Conservation (phyloP, 352 stramenopile genomes). For the Peronosclerospora sorghi region DNA sequence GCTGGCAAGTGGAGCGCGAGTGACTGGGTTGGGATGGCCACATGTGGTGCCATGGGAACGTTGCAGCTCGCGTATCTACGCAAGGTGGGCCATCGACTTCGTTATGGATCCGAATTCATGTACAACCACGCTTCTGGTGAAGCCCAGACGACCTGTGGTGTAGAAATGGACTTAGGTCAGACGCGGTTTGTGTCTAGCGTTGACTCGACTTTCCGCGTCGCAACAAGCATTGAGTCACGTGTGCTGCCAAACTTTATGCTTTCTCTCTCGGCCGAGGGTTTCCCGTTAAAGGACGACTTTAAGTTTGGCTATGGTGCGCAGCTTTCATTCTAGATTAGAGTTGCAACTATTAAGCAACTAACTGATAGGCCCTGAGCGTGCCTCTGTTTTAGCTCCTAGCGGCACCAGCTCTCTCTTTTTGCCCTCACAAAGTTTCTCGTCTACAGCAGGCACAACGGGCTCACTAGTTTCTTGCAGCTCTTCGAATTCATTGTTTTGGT, state of each 20-base stretch:
- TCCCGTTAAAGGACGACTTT: constrained; percentile 82
- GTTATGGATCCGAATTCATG: constrained; percentile 77
- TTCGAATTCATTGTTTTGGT: no score
- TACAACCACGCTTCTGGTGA: constrained; percentile 80
- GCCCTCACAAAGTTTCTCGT: no score
- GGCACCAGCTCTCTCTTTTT: no score
- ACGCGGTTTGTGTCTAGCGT: constrained; percentile 77
- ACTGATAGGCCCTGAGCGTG: constrained; percentile 6
- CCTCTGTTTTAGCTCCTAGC: not conserved
- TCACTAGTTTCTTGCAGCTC: no score
- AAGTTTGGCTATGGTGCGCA: constrained; percentile 87
- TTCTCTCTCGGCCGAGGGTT: constrained; percentile 74
- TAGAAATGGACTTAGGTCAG: constrained; percentile 78
- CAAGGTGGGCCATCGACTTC: constrained; percentile 74
- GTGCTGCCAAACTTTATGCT: constrained; percentile 83
- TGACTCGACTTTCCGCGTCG: constrained; percentile 73
- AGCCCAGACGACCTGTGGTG: constrained; percentile 67
- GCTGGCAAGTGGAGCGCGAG: constrained; percentile 69
- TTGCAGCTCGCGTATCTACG: constrained; percentile 80
- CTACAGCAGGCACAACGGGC: no score
- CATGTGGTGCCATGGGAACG: constrained; percentile 69
- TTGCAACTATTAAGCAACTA: constrained; percentile 8
- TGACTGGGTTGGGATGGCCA: constrained; percentile 62
- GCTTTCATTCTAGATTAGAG: constrained; percentile 72
- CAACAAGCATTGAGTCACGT: constrained; percentile 71